Conservation (phyloP, 345 rosid species). For the Eucalyptus sp. region DNA sequence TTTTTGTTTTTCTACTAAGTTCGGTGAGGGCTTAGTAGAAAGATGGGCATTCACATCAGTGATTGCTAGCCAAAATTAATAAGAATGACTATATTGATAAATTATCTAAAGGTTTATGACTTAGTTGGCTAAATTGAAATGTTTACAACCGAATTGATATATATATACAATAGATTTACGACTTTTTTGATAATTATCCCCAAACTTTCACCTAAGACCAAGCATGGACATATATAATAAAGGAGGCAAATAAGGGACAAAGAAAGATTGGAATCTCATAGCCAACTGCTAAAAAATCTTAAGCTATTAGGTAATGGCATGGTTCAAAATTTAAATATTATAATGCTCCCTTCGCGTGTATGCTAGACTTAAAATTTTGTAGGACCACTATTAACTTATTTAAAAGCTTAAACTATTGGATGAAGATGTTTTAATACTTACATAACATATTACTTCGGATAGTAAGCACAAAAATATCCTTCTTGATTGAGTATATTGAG, state of each 20-base stretch:
- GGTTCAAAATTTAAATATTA: background rate
- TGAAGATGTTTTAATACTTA: background rate
- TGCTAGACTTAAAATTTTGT: background rate
- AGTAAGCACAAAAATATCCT: background rate
- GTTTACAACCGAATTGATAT: background rate
- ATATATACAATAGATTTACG: background rate
- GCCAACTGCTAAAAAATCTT: background rate
- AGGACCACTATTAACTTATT: background rate
- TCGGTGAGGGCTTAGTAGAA: background rate
- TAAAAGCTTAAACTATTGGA: background rate
- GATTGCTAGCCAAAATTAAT: background rate
- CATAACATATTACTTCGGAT: background rate
- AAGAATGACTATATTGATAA: background rate
- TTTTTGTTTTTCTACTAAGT: background rate
- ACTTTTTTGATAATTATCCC: background rate
- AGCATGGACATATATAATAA: background rate
- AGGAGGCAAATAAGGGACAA: background rate
- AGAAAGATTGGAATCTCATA: background rate
- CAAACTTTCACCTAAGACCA: background rate
- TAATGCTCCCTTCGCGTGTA: background rate
- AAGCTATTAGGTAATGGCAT: background rate
- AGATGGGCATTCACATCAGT: background rate
- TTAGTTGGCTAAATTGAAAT: too few species aligned
- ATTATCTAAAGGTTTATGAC: background rate
- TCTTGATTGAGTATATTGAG: background rate